These are phyloP conservation scores for Taphrina communis DNA, from an alignment of 1,139 yeast species.

Conservation along the genomic window DNA sequence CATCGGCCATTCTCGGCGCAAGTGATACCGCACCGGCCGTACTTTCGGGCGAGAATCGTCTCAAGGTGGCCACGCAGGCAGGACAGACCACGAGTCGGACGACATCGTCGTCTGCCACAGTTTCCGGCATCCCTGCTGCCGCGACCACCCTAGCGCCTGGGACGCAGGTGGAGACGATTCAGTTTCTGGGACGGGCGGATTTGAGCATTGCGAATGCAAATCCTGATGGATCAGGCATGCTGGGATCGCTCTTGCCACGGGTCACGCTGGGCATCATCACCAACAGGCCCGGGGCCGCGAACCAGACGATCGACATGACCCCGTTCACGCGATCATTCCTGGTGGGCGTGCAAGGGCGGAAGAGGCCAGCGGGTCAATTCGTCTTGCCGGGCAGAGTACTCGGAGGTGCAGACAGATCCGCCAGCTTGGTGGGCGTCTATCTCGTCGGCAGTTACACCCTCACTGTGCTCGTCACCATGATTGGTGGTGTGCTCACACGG, in stretches of 20 bases:
- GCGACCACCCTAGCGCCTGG: slow-evolving; percentile 8
- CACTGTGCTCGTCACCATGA: slow-evolving; percentile 1
- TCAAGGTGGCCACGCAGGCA: slow-evolving; percentile 1
- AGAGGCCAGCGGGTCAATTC: not conserved
- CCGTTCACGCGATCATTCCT: slow-evolving; percentile 4
- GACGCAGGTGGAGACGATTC: slow-evolving; percentile 13
- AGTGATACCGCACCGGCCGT: slow-evolving; percentile 17
- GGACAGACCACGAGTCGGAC: not conserved
- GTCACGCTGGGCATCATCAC: not conserved
- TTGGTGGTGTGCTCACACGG: slow-evolving; percentile 3
- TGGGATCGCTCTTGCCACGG: slow-evolving; percentile 6
- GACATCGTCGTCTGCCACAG: not conserved
- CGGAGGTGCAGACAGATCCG: slow-evolving; percentile 11
- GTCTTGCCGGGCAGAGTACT: slow-evolving; percentile 16
- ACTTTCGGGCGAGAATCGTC: slow-evolving; percentile 18
- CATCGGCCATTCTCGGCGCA: slow-evolving; percentile 2
- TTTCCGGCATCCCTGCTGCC: slow-evolving; percentile 5
- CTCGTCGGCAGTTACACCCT: slow-evolving; percentile 2
- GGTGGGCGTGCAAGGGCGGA: slow-evolving; percentile 9
- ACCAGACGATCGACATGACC: slow-evolving; percentile 6
- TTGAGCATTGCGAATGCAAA: slow-evolving; percentile 16
- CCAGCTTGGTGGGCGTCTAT: slow-evolving; percentile 1
- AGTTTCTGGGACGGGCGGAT: slow-evolving; percentile 7
- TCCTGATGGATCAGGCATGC: slow-evolving; percentile 16
- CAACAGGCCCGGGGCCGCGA: not conserved